Percentiles rank a stretch among this genome's conserved stretches.
These are phyloP conservation scores for Wickerhamiella siamensis DNA, from an alignment of 805 yeast species.

Conservation along the genomic window DNA sequence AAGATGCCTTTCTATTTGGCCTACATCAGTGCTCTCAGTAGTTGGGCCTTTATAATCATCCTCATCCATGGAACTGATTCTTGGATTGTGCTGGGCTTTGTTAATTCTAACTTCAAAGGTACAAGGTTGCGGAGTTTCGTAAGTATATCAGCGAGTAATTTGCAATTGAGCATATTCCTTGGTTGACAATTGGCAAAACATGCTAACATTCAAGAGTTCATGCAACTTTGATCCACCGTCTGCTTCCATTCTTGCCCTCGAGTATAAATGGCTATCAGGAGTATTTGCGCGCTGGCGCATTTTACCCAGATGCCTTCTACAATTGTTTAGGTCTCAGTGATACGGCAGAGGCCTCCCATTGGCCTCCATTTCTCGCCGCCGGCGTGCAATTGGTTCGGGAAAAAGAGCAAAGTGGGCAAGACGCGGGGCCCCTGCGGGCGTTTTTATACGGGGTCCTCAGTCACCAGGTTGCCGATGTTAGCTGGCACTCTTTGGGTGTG, in stretches of 20 bases:
- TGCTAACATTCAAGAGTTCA: constrained; percentile 13
- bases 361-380: constrained; percentile 48
- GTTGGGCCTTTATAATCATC: too few species aligned
- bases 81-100: too few species aligned
- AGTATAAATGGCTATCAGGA: constrained; percentile 23
- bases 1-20: too few species aligned
- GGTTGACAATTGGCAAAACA: neutral
- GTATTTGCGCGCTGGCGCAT: constrained; percentile 42
- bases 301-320: constrained; percentile 58
- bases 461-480: constrained; percentile 50
- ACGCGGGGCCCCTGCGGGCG: constrained; percentile 28
- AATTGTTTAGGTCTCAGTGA: constrained; percentile 38
- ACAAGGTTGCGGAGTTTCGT: constrained; percentile 18
- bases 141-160: constrained; percentile 6
- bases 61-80: too few species aligned
- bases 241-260: constrained; percentile 22
- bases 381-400: constrained; percentile 34
- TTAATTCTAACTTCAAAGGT: neutral
- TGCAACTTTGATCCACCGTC: constrained; percentile 15
- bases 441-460: constrained; percentile 44
- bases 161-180: neutral
- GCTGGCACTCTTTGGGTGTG: constrained; percentile 52
- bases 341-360: constrained; percentile 49
- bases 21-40: too few species aligned
- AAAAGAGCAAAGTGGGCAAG: constrained; percentile 16